Conservation (phyloP, 371 early-diverging fungal species). For the Caulochytrium protostelioides region DNA sequence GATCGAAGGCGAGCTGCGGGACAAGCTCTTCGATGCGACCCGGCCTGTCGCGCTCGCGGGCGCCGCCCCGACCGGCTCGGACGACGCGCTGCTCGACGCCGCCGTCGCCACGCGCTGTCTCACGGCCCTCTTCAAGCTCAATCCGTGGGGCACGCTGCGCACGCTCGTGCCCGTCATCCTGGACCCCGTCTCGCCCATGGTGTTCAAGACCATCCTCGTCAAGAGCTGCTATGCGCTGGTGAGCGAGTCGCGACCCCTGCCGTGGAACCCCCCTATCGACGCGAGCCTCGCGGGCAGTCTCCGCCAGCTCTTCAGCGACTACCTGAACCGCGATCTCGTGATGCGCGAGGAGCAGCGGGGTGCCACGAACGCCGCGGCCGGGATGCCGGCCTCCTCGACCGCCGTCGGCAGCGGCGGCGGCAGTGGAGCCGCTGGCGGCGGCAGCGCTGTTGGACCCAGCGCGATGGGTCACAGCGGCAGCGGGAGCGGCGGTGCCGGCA, state of each 20-base stretch:
- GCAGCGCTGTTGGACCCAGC: too few relatives aligned
- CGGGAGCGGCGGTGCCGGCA: too few relatives aligned
- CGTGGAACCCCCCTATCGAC: constrained; percentile 54
- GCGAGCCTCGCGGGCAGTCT: constrained; percentile 41
- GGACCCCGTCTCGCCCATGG: constrained; percentile 37
- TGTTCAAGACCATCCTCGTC: constrained; percentile 50
- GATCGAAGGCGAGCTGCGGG: constrained; percentile 46
- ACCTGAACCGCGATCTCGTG: constrained; percentile 9
- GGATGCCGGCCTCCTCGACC: neutral
- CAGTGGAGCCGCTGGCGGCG: too few relatives aligned
- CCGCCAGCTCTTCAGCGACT: constrained; percentile 42
- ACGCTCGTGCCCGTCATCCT: constrained; percentile 44
- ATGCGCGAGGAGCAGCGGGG: neutral
- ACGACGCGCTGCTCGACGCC: constrained; percentile 33
- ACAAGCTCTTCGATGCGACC: constrained; percentile 36
- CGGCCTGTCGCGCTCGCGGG: neutral
- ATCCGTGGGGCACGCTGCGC: constrained; percentile 41
- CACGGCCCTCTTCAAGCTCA: constrained; percentile 48
- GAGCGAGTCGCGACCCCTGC: constrained; percentile 25
- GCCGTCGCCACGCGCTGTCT: constrained; percentile 48
- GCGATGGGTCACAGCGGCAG: too few relatives aligned
- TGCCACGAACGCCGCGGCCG: constrained; percentile 27
- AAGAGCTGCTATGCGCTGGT: constrained; percentile 50
- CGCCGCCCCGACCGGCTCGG: constrained; percentile 7
- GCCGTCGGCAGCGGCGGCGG: neutral